Percentiles rank a stretch among this genome's conserved stretches.
phyloP scores from a whole-genome alignment of 2,329 filamentous ascomycete species.

The Botrytis aclada region DNA sequence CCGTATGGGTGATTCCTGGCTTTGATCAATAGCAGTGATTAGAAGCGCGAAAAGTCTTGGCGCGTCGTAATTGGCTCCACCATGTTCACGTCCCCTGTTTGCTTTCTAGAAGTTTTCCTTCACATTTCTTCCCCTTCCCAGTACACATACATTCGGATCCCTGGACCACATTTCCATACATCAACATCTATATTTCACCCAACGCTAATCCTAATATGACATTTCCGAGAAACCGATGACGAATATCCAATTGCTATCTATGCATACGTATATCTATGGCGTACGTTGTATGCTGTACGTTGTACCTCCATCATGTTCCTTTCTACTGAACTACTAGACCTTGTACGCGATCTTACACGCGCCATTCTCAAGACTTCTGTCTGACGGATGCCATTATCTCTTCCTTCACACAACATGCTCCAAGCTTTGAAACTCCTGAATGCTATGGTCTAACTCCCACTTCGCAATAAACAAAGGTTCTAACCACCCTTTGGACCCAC shows the following conservation, averaged over 20 bases:
- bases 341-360: neutral
- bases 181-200: neutral
- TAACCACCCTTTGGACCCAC: neutral
- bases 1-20: too few species aligned
- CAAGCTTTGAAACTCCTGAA: neutral
- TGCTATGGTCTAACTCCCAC: neutral
- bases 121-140: neutral
- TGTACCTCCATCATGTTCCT: neutral
- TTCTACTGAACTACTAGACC: neutral
- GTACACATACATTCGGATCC: neutral
- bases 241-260: neutral
- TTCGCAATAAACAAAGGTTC: neutral
- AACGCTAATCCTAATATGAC: neutral
- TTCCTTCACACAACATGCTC: neutral
- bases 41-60: constrained; percentile 15
- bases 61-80: constrained; percentile 14
- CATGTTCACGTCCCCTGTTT: neutral
- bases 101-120: neutral
- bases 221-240: neutral
- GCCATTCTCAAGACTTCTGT: neutral
- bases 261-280: neutral
- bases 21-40: neutral
- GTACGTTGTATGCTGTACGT: too few species aligned
- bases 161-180: neutral
- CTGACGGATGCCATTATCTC: neutral